phyloP scores from a whole-genome alignment of 345 rosid genomes.

The Lumnitzera littorea region DNA sequence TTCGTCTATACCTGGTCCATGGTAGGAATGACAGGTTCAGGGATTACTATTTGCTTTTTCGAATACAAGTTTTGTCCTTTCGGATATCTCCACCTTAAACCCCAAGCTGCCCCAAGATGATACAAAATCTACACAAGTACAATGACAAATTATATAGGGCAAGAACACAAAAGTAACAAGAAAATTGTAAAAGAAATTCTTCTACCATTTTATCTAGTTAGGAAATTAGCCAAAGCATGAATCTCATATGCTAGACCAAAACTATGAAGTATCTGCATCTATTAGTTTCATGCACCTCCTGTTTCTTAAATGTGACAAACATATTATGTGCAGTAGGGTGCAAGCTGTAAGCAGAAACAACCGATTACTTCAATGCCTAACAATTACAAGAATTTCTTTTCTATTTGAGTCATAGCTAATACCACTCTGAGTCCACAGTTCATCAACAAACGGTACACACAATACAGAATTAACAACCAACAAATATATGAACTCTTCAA shows the following conservation, averaged over 20 bases:
- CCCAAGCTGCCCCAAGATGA: conserved; percentile 89
- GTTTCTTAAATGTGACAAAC: too few relatives aligned
- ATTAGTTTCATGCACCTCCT: background rate
- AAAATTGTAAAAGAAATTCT: background rate
- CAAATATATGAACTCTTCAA: too few relatives aligned
- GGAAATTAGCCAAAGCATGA: too few relatives aligned
- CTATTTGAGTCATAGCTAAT: too few relatives aligned
- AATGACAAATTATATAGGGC: conserved; percentile 2
- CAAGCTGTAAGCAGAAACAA: too few relatives aligned
- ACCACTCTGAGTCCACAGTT: too few relatives aligned
- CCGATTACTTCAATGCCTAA: too few relatives aligned
- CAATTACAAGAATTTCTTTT: too few relatives aligned
- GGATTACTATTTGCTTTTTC: conserved; percentile 29
- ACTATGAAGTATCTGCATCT: background rate
- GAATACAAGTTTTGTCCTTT: conserved; percentile 23
- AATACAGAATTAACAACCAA: too few relatives aligned
- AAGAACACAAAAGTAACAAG: background rate
- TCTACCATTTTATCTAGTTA: too few relatives aligned
- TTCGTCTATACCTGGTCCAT: conserved; percentile 46
- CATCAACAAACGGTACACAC: too few relatives aligned
- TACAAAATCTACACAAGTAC: conserved; percentile 57
- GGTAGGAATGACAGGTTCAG: conserved; percentile 59
- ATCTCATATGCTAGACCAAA: background rate
- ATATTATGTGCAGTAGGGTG: too few relatives aligned
- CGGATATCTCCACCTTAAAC: conserved; percentile 65